phyloP scores from a whole-genome alignment of 495 filamentous ascomycete species.

The Aspergillus nidulans region DNA sequence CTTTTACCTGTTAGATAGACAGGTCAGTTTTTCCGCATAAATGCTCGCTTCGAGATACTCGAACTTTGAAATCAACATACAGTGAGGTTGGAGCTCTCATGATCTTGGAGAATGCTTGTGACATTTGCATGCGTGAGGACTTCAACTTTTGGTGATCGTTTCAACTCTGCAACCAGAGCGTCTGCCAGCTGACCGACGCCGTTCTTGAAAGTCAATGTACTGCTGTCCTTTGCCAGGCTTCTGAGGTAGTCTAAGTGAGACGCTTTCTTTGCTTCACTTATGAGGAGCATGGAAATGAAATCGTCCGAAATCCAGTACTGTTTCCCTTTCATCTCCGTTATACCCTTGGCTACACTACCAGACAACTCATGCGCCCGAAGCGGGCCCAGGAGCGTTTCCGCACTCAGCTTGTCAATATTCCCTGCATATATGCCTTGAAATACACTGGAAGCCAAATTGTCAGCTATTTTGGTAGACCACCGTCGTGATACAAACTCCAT shows the following conservation, averaged over 20 bases:
- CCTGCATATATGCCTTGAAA: constrained; percentile 94
- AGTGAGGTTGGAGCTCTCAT: constrained; percentile 13
- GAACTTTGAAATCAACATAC: constrained; percentile 7
- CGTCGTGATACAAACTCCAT: constrained; percentile 60
- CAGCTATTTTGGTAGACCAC: constrained; percentile 52
- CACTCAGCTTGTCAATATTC: constrained; percentile 76
- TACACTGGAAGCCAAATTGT: constrained; percentile 76
- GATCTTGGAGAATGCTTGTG: constrained; percentile 12
- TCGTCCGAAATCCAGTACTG: constrained; percentile 20
- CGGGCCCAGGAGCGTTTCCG: constrained; percentile 53
- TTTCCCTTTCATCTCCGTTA: neutral
- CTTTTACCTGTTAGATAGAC: constrained; percentile 13
- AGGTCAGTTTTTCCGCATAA: neutral
- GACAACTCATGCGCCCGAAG: constrained; percentile 48
- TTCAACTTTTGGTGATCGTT: constrained; percentile 27
- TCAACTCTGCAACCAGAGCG: constrained; percentile 22
- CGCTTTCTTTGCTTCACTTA: constrained; percentile 4
- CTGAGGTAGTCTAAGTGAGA: constrained; percentile 9
- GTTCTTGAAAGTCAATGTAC: constrained; percentile 48
- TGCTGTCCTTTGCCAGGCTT: constrained; percentile 27
- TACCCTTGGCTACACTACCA: constrained; percentile 20
- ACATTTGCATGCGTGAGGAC: constrained; percentile 23
- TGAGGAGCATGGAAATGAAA: constrained; percentile 19
- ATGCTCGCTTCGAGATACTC: neutral
- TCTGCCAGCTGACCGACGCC: constrained; percentile 35